Percentiles rank a stretch among this genome's conserved stretches.
These are phyloP conservation scores for Trypanosoma brucei DNA, from an alignment of 208 protist genomes.

Conservation along the genomic window DNA sequence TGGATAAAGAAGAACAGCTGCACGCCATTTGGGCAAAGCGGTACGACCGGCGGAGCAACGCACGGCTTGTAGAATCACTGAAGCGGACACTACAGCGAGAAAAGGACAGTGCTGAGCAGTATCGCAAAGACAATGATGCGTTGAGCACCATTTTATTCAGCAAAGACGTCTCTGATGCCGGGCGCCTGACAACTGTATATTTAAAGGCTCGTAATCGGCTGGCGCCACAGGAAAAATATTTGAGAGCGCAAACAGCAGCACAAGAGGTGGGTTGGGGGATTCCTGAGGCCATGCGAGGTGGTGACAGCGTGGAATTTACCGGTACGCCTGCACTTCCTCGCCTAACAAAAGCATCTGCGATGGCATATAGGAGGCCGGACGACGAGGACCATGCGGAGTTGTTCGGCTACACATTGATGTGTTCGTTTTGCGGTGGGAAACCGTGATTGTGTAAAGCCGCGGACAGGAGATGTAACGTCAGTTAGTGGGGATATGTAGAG, in stretches of 20 bases:
- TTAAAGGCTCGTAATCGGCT: slow-evolving; percentile 32
- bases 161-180: slow-evolving; percentile 5
- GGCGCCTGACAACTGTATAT: slow-evolving; percentile 24
- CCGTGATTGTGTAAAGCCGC: neutral
- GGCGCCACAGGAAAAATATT: slow-evolving; percentile 43
- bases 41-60: slow-evolving; percentile 33
- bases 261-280: slow-evolving; percentile 51
- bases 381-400: slow-evolving; percentile 55
- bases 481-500: too few relatives aligned
- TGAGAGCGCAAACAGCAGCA: slow-evolving; percentile 35
- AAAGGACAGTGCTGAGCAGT: slow-evolving; percentile 21
- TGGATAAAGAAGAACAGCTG: slow-evolving; percentile 43
- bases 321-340: neutral
- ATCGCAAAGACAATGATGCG: slow-evolving; percentile 45
- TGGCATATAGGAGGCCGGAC: slow-evolving; percentile 46
- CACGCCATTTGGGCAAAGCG: slow-evolving; percentile 26
- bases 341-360: neutral
- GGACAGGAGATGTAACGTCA: too few relatives aligned
- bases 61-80: slow-evolving; percentile 19
- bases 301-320: neutral
- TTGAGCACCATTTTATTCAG: slow-evolving; percentile 38
- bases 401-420: slow-evolving; percentile 34
- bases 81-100: slow-evolving; percentile 45
- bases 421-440: slow-evolving; percentile 4
- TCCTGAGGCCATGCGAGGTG: slow-evolving; percentile 5